phyloP scores from a whole-genome alignment of 1,284 basidiomycete species.

The Paramarasmius palmivorus region DNA sequence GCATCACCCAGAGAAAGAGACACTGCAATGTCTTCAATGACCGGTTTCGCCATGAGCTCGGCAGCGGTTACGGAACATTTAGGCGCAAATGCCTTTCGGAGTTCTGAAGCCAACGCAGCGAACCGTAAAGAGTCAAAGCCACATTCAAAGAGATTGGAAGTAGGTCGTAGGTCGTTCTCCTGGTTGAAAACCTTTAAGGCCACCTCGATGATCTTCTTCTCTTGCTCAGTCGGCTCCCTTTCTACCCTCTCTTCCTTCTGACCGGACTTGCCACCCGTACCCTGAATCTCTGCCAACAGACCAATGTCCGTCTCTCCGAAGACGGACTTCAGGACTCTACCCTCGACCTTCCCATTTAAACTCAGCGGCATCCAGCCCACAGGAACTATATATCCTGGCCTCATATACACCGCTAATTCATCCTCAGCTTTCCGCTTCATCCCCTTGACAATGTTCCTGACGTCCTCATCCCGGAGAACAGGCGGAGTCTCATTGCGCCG shows the following conservation, averaged over 20 bases:
- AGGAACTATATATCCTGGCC: constrained; percentile 17
- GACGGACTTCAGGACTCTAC: constrained; percentile 9
- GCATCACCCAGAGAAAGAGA: constrained; percentile 19
- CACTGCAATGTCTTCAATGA: constrained; percentile 32
- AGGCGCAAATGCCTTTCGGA: constrained; percentile 33
- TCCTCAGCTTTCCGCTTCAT: constrained; percentile 13
- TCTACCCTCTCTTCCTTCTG: background rate
- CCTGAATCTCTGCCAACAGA: constrained; percentile 3
- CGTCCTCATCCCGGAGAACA: background rate
- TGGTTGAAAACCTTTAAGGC: constrained; percentile 16
- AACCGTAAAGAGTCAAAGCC: constrained; percentile 47
- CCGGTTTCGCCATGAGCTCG: constrained; percentile 41
- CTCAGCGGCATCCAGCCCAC: constrained; percentile 17
- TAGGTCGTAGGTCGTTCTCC: constrained; percentile 14
- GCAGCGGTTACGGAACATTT: constrained; percentile 34
- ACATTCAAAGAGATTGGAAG: constrained; percentile 41
- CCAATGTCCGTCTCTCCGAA: constrained; percentile 8
- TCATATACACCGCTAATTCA: constrained; percentile 15
- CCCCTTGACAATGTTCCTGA: background rate
- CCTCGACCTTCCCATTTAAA: constrained; percentile 19
- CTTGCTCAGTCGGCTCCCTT: constrained; percentile 16
- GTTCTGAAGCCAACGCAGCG: constrained; percentile 36
- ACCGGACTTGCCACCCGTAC: background rate
- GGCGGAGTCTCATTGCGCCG: constrained; percentile 12
- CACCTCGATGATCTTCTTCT: constrained; percentile 19